Base-by-base conservation (phyloP, 202 grass and related monocot genomes). In the Cymbopogon flexuosus region DNA sequence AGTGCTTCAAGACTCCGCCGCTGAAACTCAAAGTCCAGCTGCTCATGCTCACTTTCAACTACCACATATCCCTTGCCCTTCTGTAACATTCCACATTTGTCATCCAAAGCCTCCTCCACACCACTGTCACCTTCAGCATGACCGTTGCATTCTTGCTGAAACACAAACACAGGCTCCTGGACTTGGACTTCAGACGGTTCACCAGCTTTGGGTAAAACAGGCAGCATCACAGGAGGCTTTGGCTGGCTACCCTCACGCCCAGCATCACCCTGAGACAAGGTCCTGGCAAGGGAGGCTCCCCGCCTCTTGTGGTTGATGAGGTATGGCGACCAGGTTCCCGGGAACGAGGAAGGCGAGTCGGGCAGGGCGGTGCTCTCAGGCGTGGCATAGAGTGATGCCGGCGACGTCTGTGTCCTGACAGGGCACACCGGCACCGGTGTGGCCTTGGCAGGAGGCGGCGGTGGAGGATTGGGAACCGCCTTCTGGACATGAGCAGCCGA, bases 241-340 rank as follows among this genome's bases (percentile, higher is more conserved):
- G 33, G 65, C 59, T 42, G 70, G 63, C 54, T 41, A 9, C 41
- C 61, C 24, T 72, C 77, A 54, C 34, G 27, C 5, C 41, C 9
- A 42, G 46, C 82, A 70, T 94, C 78, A 10, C 79, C 89, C 70
- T 85, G 78, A 39, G 61, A 80, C 27, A 89, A 43, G 36, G 78
- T 89, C 78, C 89, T 91, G 14, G 81, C 45, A 29, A 96, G 87
- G 16, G 83, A 79, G 62, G 90, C 83, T 0, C 96, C 96, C 2
- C 96, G 88, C 18, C 92, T 81, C 16, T 99, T 99, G 63, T 99
- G 88, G 80, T 91, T 98, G 86, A 98, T 65, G 34, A 98, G 27
- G 35, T 98, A 98, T 0, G 95, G 95, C 7, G 95, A 98, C 49
- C 87, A 84, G 34, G 89, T 91, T 40, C 87, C 66, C 0, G 88